Base-by-base conservation (phyloP, 2,329 filamentous ascomycete genomes). In the Ilyonectria robusta region DNA sequence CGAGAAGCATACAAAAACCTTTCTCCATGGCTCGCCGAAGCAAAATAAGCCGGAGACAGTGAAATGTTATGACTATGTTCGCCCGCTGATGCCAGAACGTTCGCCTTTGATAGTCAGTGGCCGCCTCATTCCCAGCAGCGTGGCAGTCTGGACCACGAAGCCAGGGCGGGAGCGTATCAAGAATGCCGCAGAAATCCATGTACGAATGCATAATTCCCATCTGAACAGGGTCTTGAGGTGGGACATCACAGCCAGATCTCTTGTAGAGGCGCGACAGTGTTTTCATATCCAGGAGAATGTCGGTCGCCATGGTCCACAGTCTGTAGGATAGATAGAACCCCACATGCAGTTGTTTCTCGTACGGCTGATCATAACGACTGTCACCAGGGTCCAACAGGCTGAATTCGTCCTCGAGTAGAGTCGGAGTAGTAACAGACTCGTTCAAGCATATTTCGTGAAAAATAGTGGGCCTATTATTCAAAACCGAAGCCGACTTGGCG, bases 401-500 rank as follows among this genome's bases (percentile, higher is more conserved):
- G 13, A 51, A 55, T 6, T 42, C 29, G 9, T 47, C 23, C 17
- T 59, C 42, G 19, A 48, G 21, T 2, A 46, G 13, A 17, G 59
- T 33, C 5, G 48, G 42, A 2, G 29, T 17, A 26, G 44, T 42
- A 4, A 26, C 37, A 1, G 55, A 9, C 19, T 57, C 48, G 13
- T 64, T 44, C 2, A 64, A 33, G 33, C 56, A 63, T 23, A 67
- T 62, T 15, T 69, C 53, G 7, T 67, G 65, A 35, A 65, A 64
- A 4, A 56, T 29, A 9, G 62, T 33, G 10, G 67, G 57, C 15
- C 35, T 53, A 5, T 62, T 59, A 15, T 69, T 67, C 3, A 69
- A 15, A 5, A 69, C 50, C 17, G 67, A 69, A 9, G 65, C 64
- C 5, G 67, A 69, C 58, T 57, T 67, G 29, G 67, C 67, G 33